A percentile compares a stretch with the other conserved stretches of the same genome.
These are phyloP conservation scores for Aspergillus sp. DNA, from an alignment of 2,329 filamentous ascomycete species.

Conservation along the genomic window DNA sequence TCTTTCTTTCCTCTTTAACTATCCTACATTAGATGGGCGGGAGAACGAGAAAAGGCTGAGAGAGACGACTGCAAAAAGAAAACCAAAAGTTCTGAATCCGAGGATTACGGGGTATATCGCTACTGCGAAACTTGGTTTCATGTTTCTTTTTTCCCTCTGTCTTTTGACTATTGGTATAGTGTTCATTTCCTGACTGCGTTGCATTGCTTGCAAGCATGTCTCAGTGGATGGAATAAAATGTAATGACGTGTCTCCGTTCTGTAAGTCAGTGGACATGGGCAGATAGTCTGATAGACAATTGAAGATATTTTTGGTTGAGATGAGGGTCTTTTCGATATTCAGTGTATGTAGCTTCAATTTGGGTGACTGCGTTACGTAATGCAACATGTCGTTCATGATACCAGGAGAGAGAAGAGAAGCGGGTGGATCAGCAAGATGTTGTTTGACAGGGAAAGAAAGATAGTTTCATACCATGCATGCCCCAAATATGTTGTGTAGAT, in stretches of 20 bases:
- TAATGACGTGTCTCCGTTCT: no score
- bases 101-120: not conserved
- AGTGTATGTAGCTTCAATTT: no score
- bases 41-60: not conserved
- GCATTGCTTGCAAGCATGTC: no score
- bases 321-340: no score
- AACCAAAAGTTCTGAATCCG: not conserved
- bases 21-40: not conserved
- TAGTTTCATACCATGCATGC: no score
- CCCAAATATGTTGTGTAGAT: no score
- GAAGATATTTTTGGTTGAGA: not conserved
- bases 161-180: not conserved
- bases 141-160: not conserved
- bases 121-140: not conserved
- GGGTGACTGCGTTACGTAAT: no score
- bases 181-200: not conserved
- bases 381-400: no score
- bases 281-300: not conserved
- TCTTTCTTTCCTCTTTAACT: not conserved
- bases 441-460: no score
- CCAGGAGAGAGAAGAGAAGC: no score
- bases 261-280: not conserved
- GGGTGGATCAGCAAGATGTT: no score
- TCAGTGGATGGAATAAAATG: no score
- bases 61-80: not conserved